Base-by-base conservation (phyloP, 1,284 basidiomycete species). In the Cutaneotrichosporon sp. region DNA sequence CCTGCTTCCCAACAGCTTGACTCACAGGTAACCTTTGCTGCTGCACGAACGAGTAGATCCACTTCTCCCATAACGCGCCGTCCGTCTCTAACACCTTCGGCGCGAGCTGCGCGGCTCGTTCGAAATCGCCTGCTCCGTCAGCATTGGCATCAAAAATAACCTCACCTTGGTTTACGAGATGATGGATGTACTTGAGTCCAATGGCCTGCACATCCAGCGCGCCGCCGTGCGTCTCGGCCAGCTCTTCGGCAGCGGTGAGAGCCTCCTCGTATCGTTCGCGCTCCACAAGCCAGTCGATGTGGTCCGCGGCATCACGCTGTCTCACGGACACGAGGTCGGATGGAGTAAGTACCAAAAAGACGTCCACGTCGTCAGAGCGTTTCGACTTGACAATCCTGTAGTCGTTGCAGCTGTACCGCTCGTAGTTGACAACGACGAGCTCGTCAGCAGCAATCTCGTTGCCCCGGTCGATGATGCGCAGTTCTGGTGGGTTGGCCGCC, bases 271-370 rank as follows among this genome's bases (percentile, higher is more conserved):
- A 99, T 65, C 87, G 82, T 74, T 87, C 84, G 67, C 88, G 85
- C 73, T 97, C 92, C 18, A 98, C 88, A 18, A 99, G 83, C 96
- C 96, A 99, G 13, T 86, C 84, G 55, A 99, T 87, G 74, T 97
- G 94, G 78, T 99, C 97, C 71, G 87, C 86, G 74, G 87, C 86
- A 81, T 97, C 95, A 62, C 97, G 84, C 26, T 91, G 89, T 68
- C 87, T 86, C 5, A 93, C 94, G 3, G 94, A 81, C 42, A 98
- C 88, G 34, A 98, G 81, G 72, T 95, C 93, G 69, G 86, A 84
- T 1, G 96, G 97, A 67, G 90, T 91, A 26, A 97, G 90, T 42
- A 95, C 87, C 74, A 95, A 92, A 61, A 81, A 81, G 47, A 83
- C 84, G 47, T 80, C 75, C 34, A 69, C 69, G 18, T 78, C 73